Evolutionary conservation across 179 eudicot genomes (phyloP).

Genomic region (Beta corolliflora): DNA sequence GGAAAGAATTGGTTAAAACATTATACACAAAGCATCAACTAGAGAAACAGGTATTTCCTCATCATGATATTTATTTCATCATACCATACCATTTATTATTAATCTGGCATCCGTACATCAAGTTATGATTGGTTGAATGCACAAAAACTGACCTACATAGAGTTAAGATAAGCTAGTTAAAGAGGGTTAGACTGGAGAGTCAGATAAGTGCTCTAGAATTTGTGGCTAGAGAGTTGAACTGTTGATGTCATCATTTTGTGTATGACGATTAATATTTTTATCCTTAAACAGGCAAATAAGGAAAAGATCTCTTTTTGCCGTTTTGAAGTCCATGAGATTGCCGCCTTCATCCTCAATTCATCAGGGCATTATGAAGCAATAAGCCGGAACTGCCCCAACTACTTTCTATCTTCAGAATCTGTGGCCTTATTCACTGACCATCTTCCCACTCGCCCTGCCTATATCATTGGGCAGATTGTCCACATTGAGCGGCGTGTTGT

Average conservation of each 20-base stretch:
- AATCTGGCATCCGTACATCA: neutral
- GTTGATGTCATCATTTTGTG: neutral
- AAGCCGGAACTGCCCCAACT: conserved; percentile 73
- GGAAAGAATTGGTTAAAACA: conserved; percentile 80
- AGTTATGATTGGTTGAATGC: neutral
- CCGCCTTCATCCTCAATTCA: conserved; percentile 83
- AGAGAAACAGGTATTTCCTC: conserved; percentile 76
- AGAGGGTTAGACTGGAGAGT: neutral
- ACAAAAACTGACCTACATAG: neutral
- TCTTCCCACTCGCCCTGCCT: conserved; percentile 69
- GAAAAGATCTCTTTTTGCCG: conserved; percentile 88
- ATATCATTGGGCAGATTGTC: conserved; percentile 87
- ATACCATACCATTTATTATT: neutral
- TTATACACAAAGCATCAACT: conserved; percentile 78
- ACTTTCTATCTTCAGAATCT: conserved; percentile 86
- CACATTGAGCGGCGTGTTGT: conserved; percentile 81
- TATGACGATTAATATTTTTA: neutral
- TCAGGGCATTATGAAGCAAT: conserved; percentile 91
- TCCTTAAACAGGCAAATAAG: conserved; percentile 69
- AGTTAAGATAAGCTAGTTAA: neutral
- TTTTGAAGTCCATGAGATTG: conserved; percentile 86
- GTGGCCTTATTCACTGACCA: conserved; percentile 86
- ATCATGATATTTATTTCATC: neutral
- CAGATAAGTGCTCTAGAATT: neutral
- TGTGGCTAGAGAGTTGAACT: neutral